A percentile compares a stretch with the other conserved stretches of the same genome.
phyloP scores from a whole-genome alignment of 1,284 basidiomycete species.

The Irpex sp. region DNA sequence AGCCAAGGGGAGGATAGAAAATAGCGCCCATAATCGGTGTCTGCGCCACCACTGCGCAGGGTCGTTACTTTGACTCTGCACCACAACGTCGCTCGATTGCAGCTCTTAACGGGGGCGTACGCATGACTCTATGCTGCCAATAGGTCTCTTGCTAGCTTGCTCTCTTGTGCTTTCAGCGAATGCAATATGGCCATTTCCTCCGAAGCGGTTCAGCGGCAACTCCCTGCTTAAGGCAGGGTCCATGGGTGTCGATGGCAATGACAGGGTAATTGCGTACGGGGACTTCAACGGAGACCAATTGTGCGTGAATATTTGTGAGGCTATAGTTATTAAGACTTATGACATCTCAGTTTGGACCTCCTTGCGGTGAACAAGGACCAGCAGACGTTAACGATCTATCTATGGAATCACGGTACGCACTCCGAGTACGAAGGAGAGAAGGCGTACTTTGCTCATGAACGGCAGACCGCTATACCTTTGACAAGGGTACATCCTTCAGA shows the following conservation, averaged over 20 bases:
- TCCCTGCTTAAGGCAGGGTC: constrained; percentile 77
- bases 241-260: constrained; percentile 70
- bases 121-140: constrained; percentile 1
- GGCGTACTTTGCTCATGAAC: background rate
- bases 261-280: constrained; percentile 81
- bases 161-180: background rate
- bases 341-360: constrained; percentile 64
- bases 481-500: constrained; percentile 46
- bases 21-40: background rate
- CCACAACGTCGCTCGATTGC: background rate
- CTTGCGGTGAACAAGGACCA: constrained; percentile 71
- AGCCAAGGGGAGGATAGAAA: background rate
- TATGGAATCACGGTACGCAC: constrained; percentile 79
- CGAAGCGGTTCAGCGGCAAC: constrained; percentile 84
- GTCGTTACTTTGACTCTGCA: background rate
- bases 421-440: background rate
- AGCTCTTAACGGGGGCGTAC: background rate
- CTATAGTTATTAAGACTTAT: background rate
- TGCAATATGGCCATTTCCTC: constrained; percentile 74
- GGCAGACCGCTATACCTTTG: constrained; percentile 58
- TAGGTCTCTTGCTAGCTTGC: background rate
- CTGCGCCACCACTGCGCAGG: background rate
- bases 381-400: constrained; percentile 66
- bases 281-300: constrained; percentile 96
- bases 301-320: constrained; percentile 40